Conservation (phyloP, 805 yeast genomes). For the Kodamaea hsintzibuensis region DNA sequence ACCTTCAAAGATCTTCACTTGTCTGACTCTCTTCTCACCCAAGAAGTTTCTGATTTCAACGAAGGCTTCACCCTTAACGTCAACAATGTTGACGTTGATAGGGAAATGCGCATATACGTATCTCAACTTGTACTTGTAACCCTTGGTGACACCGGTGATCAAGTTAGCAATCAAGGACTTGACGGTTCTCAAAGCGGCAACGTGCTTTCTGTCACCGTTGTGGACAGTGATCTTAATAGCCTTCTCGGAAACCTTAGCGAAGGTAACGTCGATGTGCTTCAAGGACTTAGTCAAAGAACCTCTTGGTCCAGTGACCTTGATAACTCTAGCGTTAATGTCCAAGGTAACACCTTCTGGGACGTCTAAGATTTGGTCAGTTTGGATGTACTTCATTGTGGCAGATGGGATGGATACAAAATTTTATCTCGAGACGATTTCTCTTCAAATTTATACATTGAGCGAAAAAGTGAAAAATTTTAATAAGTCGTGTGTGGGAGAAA, state of each 20-base stretch:
- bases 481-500: constrained; percentile 3
- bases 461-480: not conserved
- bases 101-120: constrained; percentile 99
- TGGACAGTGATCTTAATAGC: constrained; percentile 88
- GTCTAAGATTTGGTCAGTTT: constrained; percentile 79
- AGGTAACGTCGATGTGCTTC: constrained; percentile 93
- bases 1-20: constrained; percentile 83
- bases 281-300: constrained; percentile 89
- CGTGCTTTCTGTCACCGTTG: constrained; percentile 99
- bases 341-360: constrained; percentile 93
- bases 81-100: constrained; percentile 92
- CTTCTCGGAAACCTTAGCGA: constrained; percentile 70
- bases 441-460: not conserved
- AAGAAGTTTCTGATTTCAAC: constrained; percentile 99
- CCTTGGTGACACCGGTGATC: constrained; percentile 98
- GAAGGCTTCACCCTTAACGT: constrained; percentile 67
- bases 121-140: constrained; percentile 99
- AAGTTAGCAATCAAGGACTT: constrained; percentile 92
- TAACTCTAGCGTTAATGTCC: constrained; percentile 84
- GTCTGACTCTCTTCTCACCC: constrained; percentile 98
- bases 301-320: constrained; percentile 97
- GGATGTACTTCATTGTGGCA: constrained; percentile 70
- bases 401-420: not conserved
- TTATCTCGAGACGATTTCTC: not conserved
- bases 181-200: constrained; percentile 98